Evolutionary conservation across 2,329 filamentous ascomycete genomes (phyloP).

Genomic region (Penicillium sclerotigenum): DNA sequence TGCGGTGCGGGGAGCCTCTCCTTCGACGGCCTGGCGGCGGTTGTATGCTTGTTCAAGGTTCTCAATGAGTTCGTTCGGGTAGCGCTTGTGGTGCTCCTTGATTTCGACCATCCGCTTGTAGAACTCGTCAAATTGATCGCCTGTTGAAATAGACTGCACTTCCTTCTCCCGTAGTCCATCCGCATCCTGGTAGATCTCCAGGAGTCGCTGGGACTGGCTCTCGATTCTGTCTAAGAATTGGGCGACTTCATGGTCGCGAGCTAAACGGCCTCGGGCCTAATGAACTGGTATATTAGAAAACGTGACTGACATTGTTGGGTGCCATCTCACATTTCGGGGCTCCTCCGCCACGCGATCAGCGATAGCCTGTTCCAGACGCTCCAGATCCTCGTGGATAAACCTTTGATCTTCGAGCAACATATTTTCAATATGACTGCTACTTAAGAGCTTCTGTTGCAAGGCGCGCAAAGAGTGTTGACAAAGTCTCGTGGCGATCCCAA

Average conservation of each 20-base stretch:
- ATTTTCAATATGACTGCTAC: conserved; percentile 14
- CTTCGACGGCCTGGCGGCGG: conserved; percentile 62
- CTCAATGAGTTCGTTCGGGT: conserved; percentile 92
- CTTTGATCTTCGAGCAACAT: conserved; percentile 93
- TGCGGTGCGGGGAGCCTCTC: conserved; percentile 61
- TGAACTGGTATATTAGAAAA: conserved; percentile 19
- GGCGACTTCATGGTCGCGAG: conserved; percentile 86
- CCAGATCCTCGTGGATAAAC: conserved; percentile 91
- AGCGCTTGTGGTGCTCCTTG: conserved; percentile 82
- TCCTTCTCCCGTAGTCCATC: conserved; percentile 71
- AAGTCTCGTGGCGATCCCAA: conserved; percentile 1
- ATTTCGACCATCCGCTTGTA: conserved; percentile 78
- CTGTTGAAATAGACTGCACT: conserved; percentile 76
- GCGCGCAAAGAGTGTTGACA: conserved; percentile 6
- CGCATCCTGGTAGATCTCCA: conserved; percentile 80
- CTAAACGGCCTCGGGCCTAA: conserved; percentile 82
- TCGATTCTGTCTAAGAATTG: conserved; percentile 86
- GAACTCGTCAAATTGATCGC: conserved; percentile 87
- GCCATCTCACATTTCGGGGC: conserved; percentile 69
- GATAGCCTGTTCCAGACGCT: conserved; percentile 91
- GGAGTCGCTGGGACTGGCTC: conserved; percentile 73
- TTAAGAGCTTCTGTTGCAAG: neutral
- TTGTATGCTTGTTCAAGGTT: conserved; percentile 93
- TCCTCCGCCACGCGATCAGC: conserved; percentile 86
- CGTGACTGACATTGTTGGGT: conserved; percentile 1